Base-by-base conservation (phyloP, 148 eudicot species). In the Amaranthus hypochondriacus region DNA sequence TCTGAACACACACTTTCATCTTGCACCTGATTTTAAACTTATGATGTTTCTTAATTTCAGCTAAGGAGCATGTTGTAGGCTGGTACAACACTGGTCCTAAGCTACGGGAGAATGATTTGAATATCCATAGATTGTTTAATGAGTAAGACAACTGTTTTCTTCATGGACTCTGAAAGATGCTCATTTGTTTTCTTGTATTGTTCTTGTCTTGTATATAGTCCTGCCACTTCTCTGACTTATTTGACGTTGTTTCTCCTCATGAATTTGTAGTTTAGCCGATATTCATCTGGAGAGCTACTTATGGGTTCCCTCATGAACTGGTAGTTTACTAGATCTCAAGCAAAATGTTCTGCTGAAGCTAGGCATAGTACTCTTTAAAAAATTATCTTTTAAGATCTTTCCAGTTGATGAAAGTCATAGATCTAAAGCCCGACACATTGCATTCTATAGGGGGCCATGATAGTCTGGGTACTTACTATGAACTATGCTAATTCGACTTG, bases 11-110 rank as follows among this genome's bases (percentile, higher is more conserved):
- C 14, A 11, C 28, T 7, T 43, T 10, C 2, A 56, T 8, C 4
- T 72, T 73, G 55, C 51, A 56, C 4, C 8, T 75, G 53, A 61
- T 71, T 48, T 74, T 42, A 28, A 48, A 49, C 48, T 70, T 3
- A 9, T 43, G 7, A 12, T 56, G 59, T 3, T 70, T 15, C 52
- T 73, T 66, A 44, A 53, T 28, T 60, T 62, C 92, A 94, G 98
- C 98, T 1, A 94, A 91, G 88, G 98, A 94, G 89, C 98, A 94
- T 80, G 98, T 94, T 54, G 89, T 94, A 44, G 98, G 98, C 46
- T 94, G 98, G 98, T 94, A 94, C 78, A 94, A 97, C 86, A 91
- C 97, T 60, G 97, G 98, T 13, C 98, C 98, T 43, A 94, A 94
- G 85, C 83, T 94, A 42, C 80, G 86, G 74, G 97, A 94, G 67